A percentile compares a stretch with the other conserved stretches of the same genome.
Evolutionary conservation across 257 asterid genomes (phyloP).

Genomic region (Solanum rostratum): DNA sequence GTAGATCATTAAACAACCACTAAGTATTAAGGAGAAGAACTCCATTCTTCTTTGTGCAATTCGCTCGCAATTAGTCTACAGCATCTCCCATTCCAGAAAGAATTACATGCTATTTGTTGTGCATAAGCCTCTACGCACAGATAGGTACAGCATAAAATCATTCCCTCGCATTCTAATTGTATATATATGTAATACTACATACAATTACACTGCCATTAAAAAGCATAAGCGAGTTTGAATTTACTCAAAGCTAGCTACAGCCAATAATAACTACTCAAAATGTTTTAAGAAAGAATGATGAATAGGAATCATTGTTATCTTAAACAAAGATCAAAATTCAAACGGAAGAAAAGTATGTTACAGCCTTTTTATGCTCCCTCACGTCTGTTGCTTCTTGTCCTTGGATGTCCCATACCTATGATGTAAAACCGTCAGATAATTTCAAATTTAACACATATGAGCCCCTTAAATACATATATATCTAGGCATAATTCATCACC

Average conservation of each 20-base stretch:
- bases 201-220: background rate
- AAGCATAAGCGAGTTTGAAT: background rate
- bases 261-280: background rate
- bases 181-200: background rate
- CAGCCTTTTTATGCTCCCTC: too few species aligned
- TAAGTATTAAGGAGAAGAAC: background rate
- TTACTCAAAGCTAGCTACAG: background rate
- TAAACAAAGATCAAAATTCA: background rate
- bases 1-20: background rate
- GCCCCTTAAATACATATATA: too few species aligned
- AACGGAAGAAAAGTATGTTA: background rate
- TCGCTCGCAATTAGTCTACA: background rate
- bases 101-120: background rate
- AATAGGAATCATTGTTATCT: background rate
- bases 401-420: too few species aligned
- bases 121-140: background rate
- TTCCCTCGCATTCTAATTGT: background rate
- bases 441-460: too few species aligned
- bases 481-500: too few species aligned
- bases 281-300: background rate
- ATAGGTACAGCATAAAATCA: background rate
- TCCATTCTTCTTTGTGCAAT: background rate
- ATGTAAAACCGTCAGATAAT: too few species aligned
- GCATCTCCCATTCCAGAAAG: background rate
- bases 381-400: too few species aligned